These are phyloP conservation scores for Gastroboletus turbinatus DNA, from an alignment of 1,284 basidiomycete species.

Conservation along the genomic window DNA sequence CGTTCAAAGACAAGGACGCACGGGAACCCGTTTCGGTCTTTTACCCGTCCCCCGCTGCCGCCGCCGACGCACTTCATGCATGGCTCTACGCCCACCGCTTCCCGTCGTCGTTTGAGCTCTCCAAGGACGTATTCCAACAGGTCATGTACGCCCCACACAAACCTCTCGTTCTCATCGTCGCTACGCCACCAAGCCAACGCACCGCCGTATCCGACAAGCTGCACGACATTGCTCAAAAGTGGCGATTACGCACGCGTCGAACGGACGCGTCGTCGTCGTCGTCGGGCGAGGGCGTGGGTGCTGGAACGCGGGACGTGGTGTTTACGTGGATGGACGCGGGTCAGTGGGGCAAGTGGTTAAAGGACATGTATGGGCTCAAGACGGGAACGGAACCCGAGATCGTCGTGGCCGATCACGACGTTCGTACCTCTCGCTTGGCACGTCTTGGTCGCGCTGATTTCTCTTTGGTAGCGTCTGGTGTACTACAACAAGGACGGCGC, in stretches of 20 bases:
- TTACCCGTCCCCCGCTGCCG: slow-evolving; percentile 19
- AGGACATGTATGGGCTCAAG: slow-evolving; percentile 79
- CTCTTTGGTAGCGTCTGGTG: slow-evolving; percentile 50
- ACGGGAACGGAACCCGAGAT: slow-evolving; percentile 50
- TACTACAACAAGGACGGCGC: slow-evolving; percentile 62
- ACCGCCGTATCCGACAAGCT: slow-evolving; percentile 48
- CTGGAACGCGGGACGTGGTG: slow-evolving; percentile 56
- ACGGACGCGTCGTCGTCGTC: background rate
- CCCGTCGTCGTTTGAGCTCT: slow-evolving; percentile 70
- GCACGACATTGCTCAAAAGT: slow-evolving; percentile 58
- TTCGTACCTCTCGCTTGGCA: background rate
- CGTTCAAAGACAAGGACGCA: slow-evolving; percentile 70
- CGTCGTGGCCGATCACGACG: slow-evolving; percentile 79
- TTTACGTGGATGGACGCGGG: slow-evolving; percentile 86
- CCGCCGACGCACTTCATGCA: slow-evolving; percentile 32
- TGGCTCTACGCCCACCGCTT: slow-evolving; percentile 72
- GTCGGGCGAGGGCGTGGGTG: background rate
- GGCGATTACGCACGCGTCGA: slow-evolving; percentile 48
- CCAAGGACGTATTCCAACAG: slow-evolving; percentile 70
- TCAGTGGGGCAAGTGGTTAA: slow-evolving; percentile 83
- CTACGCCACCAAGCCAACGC: slow-evolving; percentile 41
- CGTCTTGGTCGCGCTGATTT: too few species aligned
- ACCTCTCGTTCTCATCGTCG: slow-evolving; percentile 78
- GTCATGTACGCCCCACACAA: slow-evolving; percentile 77
- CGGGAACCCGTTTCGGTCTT: slow-evolving; percentile 42